Evolutionary conservation across 2,329 filamentous ascomycete genomes (phyloP), one percentile per base, ranked within the genome.

Genomic region (Colletotrichum sp.): DNA sequence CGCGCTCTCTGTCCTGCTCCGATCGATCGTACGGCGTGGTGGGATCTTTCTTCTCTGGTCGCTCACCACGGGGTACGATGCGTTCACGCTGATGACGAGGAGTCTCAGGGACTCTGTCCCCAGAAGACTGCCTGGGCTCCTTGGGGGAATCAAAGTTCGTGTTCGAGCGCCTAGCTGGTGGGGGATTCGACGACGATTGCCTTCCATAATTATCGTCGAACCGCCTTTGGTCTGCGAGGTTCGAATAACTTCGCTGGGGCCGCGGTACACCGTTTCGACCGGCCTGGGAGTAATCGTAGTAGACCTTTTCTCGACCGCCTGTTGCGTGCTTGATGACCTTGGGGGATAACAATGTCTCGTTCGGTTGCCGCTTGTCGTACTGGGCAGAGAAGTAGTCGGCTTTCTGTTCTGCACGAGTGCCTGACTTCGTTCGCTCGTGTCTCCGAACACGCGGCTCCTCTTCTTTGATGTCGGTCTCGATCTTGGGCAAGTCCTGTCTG

Each of bases 251-350:
- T 77, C 80, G 83, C 39, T 82, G 84, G 30, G 80, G 78, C 65
- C 80, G 78, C 49, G 82, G 79, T 78, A 75, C 82, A 74, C 78
- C 80, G 72, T 79, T 79, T 78, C 72, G 75, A n/a, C 70, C 49
- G 32, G 39, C 52, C 18, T 72, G 66, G 16, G 76, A 77, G 64
- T 79, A 80, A 34, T 85, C 81, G 75, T 85, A 84, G 68, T 89
- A 88, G 0, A 82, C 79, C 69, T 87, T 85, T 52, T 90, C 88
- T 4, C 88, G 85, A 6, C 87, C 84, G 5, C 83, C 83, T 13
- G 84, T 81, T 1, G 84, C 82, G 39, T 85, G 84, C 66, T 86
- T 88, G 32, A 86, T 85, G 3, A 87, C 80, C 4, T 87, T 82
- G 0, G 89, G 88, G 1, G 87, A 86, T 8, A 88, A 78, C 30